Conservation (phyloP, 2,329 filamentous ascomycete species). For the Botrytis aclada region DNA sequence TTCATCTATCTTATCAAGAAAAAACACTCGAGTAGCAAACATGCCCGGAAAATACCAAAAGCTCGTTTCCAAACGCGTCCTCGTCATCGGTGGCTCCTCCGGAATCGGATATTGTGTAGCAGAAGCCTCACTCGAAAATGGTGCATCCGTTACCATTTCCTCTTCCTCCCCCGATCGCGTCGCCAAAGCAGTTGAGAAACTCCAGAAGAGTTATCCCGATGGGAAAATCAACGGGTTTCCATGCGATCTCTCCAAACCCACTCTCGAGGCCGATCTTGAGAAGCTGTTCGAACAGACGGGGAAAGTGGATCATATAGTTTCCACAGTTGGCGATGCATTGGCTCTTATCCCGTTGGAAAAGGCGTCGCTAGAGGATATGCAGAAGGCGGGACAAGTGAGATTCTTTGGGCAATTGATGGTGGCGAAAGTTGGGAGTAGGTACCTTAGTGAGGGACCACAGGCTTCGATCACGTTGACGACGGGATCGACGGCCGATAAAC, state of each 20-base stretch:
- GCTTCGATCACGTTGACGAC: conserved; percentile 28
- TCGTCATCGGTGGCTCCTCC: conserved; percentile 34
- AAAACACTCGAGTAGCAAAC: background rate
- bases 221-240: conserved; percentile 22
- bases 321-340: conserved; percentile 31
- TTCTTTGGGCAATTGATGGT: conserved; percentile 32
- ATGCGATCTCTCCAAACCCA: conserved; percentile 29
- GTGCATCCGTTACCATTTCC: conserved; percentile 30
- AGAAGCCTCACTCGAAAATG: conserved; percentile 31
- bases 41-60: conserved; percentile 32
- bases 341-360: conserved; percentile 18
- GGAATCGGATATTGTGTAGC: conserved; percentile 34
- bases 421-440: conserved; percentile 29
- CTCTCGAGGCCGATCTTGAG: conserved; percentile 40
- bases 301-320: conserved; percentile 32
- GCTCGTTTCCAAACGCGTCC: conserved; percentile 30
- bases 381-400: conserved; percentile 26
- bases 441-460: conserved; percentile 23
- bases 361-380: conserved; percentile 23
- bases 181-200: conserved; percentile 16
- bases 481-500: conserved; percentile 24
- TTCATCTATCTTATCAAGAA: background rate
- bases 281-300: conserved; percentile 40
- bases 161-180: conserved; percentile 24
- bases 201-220: conserved; percentile 23